Base-by-base conservation (phyloP, 1,284 basidiomycete genomes). In the Megacollybia platyphylla region DNA sequence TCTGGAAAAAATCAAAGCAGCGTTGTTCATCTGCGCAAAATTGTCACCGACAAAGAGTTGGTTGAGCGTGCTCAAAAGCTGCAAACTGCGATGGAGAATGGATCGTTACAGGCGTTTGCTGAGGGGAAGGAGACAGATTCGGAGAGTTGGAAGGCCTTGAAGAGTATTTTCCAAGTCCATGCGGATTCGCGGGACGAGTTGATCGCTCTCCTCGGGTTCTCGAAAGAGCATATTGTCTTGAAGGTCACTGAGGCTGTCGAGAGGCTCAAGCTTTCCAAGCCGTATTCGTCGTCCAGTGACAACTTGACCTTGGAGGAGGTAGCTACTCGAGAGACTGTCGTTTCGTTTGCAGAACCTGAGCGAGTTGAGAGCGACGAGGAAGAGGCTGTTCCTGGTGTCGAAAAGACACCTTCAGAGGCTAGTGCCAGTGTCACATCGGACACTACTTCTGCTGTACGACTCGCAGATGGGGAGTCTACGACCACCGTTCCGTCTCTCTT, bases 151-250 rank as follows among this genome's bases (percentile, higher is more conserved):
- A 93, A 87, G 57, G 86, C 91, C 2, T 65, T 97, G 15, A 64
- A 85, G 46, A 90, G 89, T 46, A 65, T 98, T 27, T 97, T 97
- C 76, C 78, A 79, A 49, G 20, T 24, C 20, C 20, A 24, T 24
- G 81, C 91, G 0, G 77, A 93, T 59, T 90, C 87, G 10, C 70
- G 87, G 45, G 88, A 94, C 30, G 91, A 97, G 60, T 72, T 98
- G 8, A 82, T 98, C 38, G 83, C 83, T 1, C 66, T 97, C 1
- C 76, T 98, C 17, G 94, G 94, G 0, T 97, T 96, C 61, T 92
- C 88, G 7, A 94, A 94, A 61, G 76, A 76, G 20, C 88, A 94
- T 50, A 77, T 96, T 10, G 81, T 81, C 2, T 64, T 68, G 2
- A 82, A 84, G 48, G 88, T 97, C 9, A 76, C 79, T 11, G 81